These are phyloP conservation scores for Fusarium citri DNA, from an alignment of 2,329 filamentous ascomycete genomes.

Conservation along the genomic window DNA sequence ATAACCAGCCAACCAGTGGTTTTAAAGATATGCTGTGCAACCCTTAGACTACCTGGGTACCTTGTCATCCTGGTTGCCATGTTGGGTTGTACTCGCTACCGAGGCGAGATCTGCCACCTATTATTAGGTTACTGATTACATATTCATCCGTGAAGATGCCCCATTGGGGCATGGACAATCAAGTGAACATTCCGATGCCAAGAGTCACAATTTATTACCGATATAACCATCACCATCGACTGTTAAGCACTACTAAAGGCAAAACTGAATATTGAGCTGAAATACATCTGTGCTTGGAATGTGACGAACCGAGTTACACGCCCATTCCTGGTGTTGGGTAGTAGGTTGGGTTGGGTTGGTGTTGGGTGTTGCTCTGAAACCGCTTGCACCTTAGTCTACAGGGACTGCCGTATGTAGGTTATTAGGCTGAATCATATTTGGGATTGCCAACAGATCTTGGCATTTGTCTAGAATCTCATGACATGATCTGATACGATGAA, in stretches of 20 bases:
- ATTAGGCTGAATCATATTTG: not conserved
- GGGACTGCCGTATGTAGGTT: not conserved
- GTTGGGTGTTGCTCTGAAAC: not conserved
- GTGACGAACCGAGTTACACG: slow-evolving; percentile 6
- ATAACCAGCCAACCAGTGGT: not conserved
- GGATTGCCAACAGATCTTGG: not conserved
- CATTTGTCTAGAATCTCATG: not conserved
- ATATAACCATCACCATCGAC: slow-evolving; percentile 6
- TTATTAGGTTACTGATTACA: slow-evolving; percentile 29
- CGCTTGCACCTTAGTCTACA: not conserved
- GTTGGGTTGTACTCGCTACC: slow-evolving; percentile 8
- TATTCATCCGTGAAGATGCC: not conserved
- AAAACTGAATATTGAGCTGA: not conserved
- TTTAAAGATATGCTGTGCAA: not conserved
- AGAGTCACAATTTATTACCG: slow-evolving; percentile 11
- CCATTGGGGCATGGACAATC: not conserved
- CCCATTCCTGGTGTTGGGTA: not conserved
- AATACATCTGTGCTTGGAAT: slow-evolving; percentile 15
- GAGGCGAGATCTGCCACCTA: slow-evolving; percentile 28
- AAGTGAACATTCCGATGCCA: slow-evolving; percentile 22
- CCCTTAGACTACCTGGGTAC: not conserved
- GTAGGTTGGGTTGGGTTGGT: not conserved
- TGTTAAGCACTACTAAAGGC: not conserved
- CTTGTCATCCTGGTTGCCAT: not conserved
- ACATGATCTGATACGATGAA: slow-evolving; percentile 3